phyloP scores from a whole-genome alignment of 805 yeast genomes.

The Ogataea populi-albae region DNA sequence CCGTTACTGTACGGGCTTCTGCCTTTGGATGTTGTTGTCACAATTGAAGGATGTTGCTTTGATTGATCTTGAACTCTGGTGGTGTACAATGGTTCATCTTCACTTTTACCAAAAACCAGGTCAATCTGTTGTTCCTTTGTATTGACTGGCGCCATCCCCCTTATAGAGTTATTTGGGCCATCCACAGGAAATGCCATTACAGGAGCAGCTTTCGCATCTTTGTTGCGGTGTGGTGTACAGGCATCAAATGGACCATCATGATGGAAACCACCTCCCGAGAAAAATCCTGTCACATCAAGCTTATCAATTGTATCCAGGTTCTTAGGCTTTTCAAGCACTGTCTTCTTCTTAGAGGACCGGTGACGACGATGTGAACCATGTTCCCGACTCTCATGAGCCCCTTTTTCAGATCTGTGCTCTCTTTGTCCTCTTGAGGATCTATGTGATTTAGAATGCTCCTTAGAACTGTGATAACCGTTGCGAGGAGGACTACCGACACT shows the following conservation, averaged over 20 bases:
- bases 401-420: conserved; percentile 19
- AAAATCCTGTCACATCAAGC: conserved; percentile 91
- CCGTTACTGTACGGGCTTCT: conserved; percentile 33
- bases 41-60: background rate
- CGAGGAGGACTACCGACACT: conserved; percentile 22
- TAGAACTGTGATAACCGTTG: conserved; percentile 10
- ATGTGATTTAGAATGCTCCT: conserved; percentile 18
- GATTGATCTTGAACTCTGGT: conserved; percentile 12
- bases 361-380: conserved; percentile 36
- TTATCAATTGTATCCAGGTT: conserved; percentile 93
- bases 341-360: conserved; percentile 32
- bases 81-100: conserved; percentile 42
- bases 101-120: conserved; percentile 72
- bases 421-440: conserved; percentile 16
- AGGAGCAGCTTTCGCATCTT: conserved; percentile 72
- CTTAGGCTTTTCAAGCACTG: conserved; percentile 53
- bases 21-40: conserved; percentile 7
- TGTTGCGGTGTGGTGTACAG: conserved; percentile 94
- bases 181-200: conserved; percentile 93
- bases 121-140: conserved; percentile 64
- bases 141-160: conserved; percentile 56
- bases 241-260: conserved; percentile 99
- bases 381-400: conserved; percentile 20
- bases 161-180: conserved; percentile 87
- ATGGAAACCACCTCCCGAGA: conserved; percentile 91